A percentile compares a stretch with the other conserved stretches of the same genome.
Evolutionary conservation across 768 basidiomycete species (phyloP).

Genomic region (Mycena metata): DNA sequence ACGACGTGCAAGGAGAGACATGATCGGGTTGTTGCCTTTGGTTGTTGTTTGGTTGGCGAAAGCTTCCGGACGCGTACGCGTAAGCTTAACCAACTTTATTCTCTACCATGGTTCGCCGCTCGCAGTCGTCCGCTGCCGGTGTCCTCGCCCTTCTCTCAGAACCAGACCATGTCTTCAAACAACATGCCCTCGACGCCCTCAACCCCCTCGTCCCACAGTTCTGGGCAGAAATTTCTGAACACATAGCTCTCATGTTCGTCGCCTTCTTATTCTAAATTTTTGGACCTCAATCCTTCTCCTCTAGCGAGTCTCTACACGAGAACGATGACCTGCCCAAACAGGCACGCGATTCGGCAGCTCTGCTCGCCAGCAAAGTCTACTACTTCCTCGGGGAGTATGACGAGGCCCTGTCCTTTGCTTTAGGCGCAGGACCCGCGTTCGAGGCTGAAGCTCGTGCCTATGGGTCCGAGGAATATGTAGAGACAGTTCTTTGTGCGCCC

Average conservation of each 20-base stretch:
- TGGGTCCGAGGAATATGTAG: conserved; percentile 88
- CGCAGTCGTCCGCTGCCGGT: conserved; percentile 87
- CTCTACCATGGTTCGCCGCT: conserved; percentile 63
- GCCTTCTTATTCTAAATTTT: conserved; percentile 28
- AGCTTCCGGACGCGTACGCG: conserved; percentile 45
- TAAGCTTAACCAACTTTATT: conserved; percentile 48
- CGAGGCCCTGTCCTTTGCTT: conserved; percentile 95
- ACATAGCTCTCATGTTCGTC: conserved; percentile 88
- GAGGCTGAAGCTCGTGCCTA: conserved; percentile 74
- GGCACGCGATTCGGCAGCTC: conserved; percentile 85
- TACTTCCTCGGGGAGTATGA: conserved; percentile 97
- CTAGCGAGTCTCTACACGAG: conserved; percentile 93
- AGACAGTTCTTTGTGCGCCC: conserved; percentile 92
- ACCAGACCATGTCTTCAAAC: conserved; percentile 87
- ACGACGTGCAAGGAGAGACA: conserved; percentile 66
- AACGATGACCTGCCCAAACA: conserved; percentile 78
- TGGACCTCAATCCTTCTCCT: conserved; percentile 22
- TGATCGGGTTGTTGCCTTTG: conserved; percentile 50
- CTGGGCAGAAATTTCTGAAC: conserved; percentile 99
- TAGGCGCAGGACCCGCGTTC: conserved; percentile 91
- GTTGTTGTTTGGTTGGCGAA: conserved; percentile 44
- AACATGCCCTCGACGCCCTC: conserved; percentile 90
- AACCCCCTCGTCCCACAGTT: conserved; percentile 91
- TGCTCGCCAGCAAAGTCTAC: conserved; percentile 98
- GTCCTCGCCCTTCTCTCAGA: conserved; percentile 93